Conservation (phyloP, 2,329 filamentous ascomycete species). For the Pseudogymnoascus sp. region DNA sequence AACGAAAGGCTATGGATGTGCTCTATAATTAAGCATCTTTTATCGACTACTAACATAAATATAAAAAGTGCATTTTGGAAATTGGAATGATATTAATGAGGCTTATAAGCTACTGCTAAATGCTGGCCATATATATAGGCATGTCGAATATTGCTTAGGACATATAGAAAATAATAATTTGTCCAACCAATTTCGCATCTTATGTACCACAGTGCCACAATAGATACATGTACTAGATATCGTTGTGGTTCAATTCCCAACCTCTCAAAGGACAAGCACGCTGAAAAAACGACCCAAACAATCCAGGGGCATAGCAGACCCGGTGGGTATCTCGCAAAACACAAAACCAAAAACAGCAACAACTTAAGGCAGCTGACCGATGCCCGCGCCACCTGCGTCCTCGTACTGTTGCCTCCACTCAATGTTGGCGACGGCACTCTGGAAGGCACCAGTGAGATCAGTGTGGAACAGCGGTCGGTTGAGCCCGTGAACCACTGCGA, state of each 20-base stretch:
- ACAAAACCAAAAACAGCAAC: slow-evolving; percentile 1
- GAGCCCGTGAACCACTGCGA: slow-evolving; percentile 72
- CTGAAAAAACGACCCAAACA: slow-evolving; percentile 9
- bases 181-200: neutral
- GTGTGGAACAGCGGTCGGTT: slow-evolving; percentile 91
- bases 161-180: neutral
- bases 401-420: slow-evolving; percentile 44
- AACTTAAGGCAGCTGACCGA: slow-evolving; percentile 17
- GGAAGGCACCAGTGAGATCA: slow-evolving; percentile 80
- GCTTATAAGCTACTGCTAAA: neutral
- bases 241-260: neutral
- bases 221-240: slow-evolving; percentile 4
- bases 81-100: slow-evolving; percentile 3
- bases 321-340: neutral
- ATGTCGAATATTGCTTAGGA: neutral
- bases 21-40: neutral
- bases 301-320: neutral
- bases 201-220: neutral
- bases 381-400: slow-evolving; percentile 22
- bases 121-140: slow-evolving; percentile 4
- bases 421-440: slow-evolving; percentile 77
- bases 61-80: neutral
- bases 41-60: neutral
- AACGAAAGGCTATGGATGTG: neutral
- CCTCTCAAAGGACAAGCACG: neutral